These are phyloP conservation scores for Atkinsonella texensis DNA, from an alignment of 2,329 filamentous ascomycete genomes.

Conservation along the genomic window DNA sequence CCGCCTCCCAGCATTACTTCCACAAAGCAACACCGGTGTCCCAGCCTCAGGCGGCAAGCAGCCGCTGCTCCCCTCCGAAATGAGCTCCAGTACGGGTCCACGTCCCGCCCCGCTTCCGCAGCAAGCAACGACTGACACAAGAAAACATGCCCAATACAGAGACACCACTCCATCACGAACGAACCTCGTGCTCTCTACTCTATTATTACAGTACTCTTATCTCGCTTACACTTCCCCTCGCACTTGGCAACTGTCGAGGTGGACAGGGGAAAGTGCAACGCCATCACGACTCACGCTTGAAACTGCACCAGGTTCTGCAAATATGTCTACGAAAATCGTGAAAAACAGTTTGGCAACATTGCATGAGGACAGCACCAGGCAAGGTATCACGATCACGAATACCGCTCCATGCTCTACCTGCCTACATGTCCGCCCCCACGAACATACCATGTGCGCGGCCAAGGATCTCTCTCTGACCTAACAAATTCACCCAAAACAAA, in stretches of 20 bases:
- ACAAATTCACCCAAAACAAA: neutral
- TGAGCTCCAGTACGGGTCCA: slow-evolving; percentile 1
- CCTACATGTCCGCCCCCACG: neutral
- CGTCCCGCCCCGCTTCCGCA: slow-evolving; percentile 3
- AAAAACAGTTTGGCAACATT: no score
- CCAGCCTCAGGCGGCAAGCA: no score
- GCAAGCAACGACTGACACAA: neutral
- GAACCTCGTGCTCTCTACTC: no score
- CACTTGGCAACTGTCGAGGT: no score
- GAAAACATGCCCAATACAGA: neutral
- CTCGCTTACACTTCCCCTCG: no score
- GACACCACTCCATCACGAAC: no score
- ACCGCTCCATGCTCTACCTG: neutral
- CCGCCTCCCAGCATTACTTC: neutral
- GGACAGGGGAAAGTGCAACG: neutral
- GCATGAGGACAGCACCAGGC: no score
- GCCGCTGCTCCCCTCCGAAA: neutral
- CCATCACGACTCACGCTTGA: neutral
- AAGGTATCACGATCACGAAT: neutral
- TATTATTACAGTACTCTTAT: no score
- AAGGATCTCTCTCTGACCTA: neutral
- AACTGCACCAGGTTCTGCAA: no score
- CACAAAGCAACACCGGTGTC: neutral
- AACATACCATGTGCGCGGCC: neutral
- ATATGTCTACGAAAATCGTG: no score